These are phyloP conservation scores for Pseudopithomyces chartarum DNA, from an alignment of 2,329 filamentous ascomycete species.

Conservation along the genomic window DNA sequence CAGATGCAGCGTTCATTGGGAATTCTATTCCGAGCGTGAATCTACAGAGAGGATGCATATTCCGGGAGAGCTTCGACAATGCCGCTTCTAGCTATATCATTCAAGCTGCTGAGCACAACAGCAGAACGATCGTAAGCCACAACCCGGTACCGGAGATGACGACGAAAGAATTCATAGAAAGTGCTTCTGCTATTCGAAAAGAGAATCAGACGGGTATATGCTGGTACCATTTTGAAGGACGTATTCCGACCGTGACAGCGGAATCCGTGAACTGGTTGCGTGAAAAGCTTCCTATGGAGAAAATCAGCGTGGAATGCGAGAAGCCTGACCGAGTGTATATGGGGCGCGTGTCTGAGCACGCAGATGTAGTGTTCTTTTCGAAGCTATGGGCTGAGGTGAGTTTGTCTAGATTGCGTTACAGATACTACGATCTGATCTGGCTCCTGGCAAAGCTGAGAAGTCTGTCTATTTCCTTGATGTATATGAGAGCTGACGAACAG, in stretches of 20 bases:
- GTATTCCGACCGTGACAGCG: slow-evolving; percentile 65
- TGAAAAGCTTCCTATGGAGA: slow-evolving; percentile 48
- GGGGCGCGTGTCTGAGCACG: slow-evolving; percentile 62
- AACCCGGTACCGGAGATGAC: slow-evolving; percentile 73
- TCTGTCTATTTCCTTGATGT: too few relatives aligned
- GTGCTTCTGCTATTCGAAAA: slow-evolving; percentile 31
- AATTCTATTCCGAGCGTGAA: slow-evolving; percentile 59
- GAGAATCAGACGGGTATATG: neutral
- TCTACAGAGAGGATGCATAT: slow-evolving; percentile 61
- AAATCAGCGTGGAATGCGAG: slow-evolving; percentile 73
- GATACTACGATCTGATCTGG: too few relatives aligned
- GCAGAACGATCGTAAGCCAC: slow-evolving; percentile 73
- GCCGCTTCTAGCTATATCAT: slow-evolving; percentile 74
- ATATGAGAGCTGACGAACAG: neutral
- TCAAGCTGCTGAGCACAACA: slow-evolving; percentile 62
- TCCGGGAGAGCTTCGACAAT: slow-evolving; percentile 58
- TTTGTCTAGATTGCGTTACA: too few relatives aligned
- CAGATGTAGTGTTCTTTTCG: slow-evolving; percentile 76
- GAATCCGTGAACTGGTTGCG: slow-evolving; percentile 64
- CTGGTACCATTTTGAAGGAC: slow-evolving; percentile 80
- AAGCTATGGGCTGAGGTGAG: slow-evolving; percentile 65
- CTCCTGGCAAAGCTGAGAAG: too few relatives aligned
- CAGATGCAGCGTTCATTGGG: slow-evolving; percentile 58
- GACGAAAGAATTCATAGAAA: slow-evolving; percentile 60
- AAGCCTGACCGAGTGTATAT: slow-evolving; percentile 69